Evolutionary conservation across 129 eudicot genomes (phyloP), one percentile per base, ranked within the genome.

Genomic region (Solidago caesia): DNA sequence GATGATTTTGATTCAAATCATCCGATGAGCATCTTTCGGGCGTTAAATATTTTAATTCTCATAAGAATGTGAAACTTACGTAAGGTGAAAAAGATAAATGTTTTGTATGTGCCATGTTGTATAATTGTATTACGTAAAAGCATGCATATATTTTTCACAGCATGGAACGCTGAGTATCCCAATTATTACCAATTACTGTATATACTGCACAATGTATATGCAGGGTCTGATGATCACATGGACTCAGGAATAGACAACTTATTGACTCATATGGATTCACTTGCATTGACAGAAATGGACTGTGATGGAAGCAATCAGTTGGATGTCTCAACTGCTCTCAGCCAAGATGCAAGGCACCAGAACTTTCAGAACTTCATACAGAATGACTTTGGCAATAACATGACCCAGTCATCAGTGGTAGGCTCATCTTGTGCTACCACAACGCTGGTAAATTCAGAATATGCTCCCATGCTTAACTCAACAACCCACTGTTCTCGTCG

Each of bases 241-340:
- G 84, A 79, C 86, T 79, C 75, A 55, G 64, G 81, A 82, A 80
- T 56, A 72, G 84, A 81, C 79, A 79, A 83, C 80, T 77, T 83
- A 68, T 73, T 21, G 68, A 83, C 91, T 88, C 83, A 90, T 80
- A 79, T 85, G 87, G 77, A 70, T 85, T 88, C 21, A 21, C 21
- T 91, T 86, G 84, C 93, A 84, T 91, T 94, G 87, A 82, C 99
- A 94, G 99, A 94, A 80, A 90, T 72, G 77, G 96, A 85, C 61
- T 81, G 83, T 77, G 96, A 86, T 70, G 68, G 15, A 33, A 74
- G 82, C 68, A 84, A 84, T 84, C 89, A 78, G 75, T 79, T 46
- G 57, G 89, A 88, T 64, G 63, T 77, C 68, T 49, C 80, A 46
- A 43, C 83, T 76, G 83, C 81, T 44, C 68, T 57, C 39, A 45